Percentiles rank a stretch among this genome's conserved stretches.
These are phyloP conservation scores for Phytopythium boreale DNA, from an alignment of 352 stramenopile genomes.

Conservation along the genomic window DNA sequence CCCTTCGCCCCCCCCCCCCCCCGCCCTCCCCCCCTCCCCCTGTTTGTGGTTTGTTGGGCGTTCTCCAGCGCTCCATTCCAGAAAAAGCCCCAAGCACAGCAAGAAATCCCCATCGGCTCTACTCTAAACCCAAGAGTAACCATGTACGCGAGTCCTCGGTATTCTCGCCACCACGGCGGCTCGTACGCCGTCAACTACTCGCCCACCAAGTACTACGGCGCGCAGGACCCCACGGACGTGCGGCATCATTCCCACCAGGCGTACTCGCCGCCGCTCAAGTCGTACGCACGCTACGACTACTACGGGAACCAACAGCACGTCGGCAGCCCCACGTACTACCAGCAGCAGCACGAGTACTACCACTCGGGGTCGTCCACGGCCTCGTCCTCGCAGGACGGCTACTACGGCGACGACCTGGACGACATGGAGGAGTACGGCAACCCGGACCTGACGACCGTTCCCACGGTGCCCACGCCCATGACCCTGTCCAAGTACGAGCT, in stretches of 20 bases:
- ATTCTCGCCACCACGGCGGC: slow-evolving; percentile 33
- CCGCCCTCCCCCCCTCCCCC: too few species aligned
- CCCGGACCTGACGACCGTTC: slow-evolving; percentile 75
- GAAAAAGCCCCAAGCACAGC: slow-evolving; percentile 25
- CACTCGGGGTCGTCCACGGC: slow-evolving; percentile 71
- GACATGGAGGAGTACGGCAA: slow-evolving; percentile 67
- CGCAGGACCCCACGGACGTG: slow-evolving; percentile 9
- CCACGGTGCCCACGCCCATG: slow-evolving; percentile 66
- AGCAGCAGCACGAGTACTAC: slow-evolving; percentile 64
- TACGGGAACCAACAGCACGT: slow-evolving; percentile 28
- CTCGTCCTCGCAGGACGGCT: slow-evolving; percentile 76
- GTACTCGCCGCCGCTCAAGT: slow-evolving; percentile 41
- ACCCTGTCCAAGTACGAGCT: slow-evolving; percentile 73
- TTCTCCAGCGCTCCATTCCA: slow-evolving; percentile 24
- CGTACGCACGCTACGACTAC: slow-evolving; percentile 31
- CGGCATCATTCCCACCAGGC: slow-evolving; percentile 12
- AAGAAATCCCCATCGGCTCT: background rate
- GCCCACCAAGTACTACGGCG: slow-evolving; percentile 20
- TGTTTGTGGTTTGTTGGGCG: background rate
- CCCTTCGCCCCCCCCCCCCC: too few species aligned
- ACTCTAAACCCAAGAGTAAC: background rate
- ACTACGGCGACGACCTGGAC: slow-evolving; percentile 74
- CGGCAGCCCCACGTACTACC: slow-evolving; percentile 43
- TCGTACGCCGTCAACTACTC: slow-evolving; percentile 15
- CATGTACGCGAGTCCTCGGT: slow-evolving; percentile 36